Percentiles rank a stretch among this genome's conserved stretches.
Evolutionary conservation across 768 basidiomycete species (phyloP).

Genomic region (Wakefieldia striispora): DNA sequence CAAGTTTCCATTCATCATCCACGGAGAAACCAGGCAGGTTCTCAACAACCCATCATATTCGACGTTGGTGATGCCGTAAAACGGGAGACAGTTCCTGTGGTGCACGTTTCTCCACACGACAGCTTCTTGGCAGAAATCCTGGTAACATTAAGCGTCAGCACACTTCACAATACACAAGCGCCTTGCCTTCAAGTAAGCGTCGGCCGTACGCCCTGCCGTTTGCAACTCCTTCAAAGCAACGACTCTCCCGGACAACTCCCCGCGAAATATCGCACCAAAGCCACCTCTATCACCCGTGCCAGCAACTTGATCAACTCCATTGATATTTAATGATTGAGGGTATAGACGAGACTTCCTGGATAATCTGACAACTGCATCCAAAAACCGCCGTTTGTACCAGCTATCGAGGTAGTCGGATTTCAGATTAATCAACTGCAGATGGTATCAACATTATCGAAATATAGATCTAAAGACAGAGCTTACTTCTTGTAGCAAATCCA

Average conservation of each 20-base stretch:
- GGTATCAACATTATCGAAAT: background rate
- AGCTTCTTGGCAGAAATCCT: constrained; percentile 31
- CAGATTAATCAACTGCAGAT: constrained; percentile 21
- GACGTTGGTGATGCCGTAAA: constrained; percentile 26
- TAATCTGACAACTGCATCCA: constrained; percentile 29
- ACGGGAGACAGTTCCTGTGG: constrained; percentile 29
- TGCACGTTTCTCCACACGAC: constrained; percentile 31
- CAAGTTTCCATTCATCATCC: constrained; percentile 31
- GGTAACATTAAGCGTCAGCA: constrained; percentile 5
- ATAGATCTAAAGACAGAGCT: background rate
- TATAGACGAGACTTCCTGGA: constrained; percentile 29
- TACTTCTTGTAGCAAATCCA: constrained; percentile 28
- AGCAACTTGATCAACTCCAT: constrained; percentile 9
- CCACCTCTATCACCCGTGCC: constrained; percentile 24
- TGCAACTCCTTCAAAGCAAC: constrained; percentile 34
- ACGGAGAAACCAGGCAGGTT: constrained; percentile 25
- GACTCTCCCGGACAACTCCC: constrained; percentile 21
- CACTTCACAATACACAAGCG: background rate
- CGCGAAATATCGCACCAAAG: constrained; percentile 34
- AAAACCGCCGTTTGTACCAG: constrained; percentile 29
- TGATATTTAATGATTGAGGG: constrained; percentile 27
- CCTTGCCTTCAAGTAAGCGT: constrained; percentile 27
- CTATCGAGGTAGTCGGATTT: constrained; percentile 19
- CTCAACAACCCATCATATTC: constrained; percentile 8
- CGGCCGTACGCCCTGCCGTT: constrained; percentile 17